Evolutionary conservation across 441 rosid species (phyloP).

Genomic region (Croton laevigatus): DNA sequence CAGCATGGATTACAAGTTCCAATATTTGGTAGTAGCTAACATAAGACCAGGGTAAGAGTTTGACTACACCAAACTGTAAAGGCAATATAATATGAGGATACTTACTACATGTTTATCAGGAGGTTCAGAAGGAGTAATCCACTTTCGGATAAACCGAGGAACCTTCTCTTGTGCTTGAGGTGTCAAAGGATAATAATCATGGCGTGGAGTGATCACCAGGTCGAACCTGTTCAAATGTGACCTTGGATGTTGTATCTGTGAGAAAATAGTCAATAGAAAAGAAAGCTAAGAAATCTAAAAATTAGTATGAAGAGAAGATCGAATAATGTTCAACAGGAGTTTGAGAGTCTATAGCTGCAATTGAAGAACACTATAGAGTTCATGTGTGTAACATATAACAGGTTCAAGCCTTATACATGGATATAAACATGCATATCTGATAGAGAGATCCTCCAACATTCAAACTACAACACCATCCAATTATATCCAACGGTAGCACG

Average conservation of each 20-base stretch:
- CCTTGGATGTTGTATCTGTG: slow-evolving; percentile 94
- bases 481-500: neutral
- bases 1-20: slow-evolving; percentile 9
- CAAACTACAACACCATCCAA: neutral
- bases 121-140: slow-evolving; percentile 85
- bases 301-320: neutral
- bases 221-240: slow-evolving; percentile 76
- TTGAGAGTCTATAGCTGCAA: neutral
- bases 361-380: neutral
- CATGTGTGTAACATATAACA: too few species aligned
- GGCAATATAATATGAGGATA: slow-evolving; percentile 8
- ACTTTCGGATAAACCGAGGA: slow-evolving; percentile 64
- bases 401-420: neutral
- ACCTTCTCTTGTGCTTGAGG: slow-evolving; percentile 64
- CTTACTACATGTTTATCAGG: slow-evolving; percentile 77
- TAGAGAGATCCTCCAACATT: neutral
- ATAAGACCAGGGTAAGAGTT: slow-evolving; percentile 18
- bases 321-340: neutral
- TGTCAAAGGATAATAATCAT: slow-evolving; percentile 83
- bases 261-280: slow-evolving; percentile 10
- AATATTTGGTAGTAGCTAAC: slow-evolving; percentile 13
- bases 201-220: slow-evolving; percentile 84
- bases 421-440: neutral
- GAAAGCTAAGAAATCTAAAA: neutral
- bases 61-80: neutral